These are phyloP conservation scores for Beta macrorhiza DNA, from an alignment of 179 eudicot species.

Conservation along the genomic window DNA sequence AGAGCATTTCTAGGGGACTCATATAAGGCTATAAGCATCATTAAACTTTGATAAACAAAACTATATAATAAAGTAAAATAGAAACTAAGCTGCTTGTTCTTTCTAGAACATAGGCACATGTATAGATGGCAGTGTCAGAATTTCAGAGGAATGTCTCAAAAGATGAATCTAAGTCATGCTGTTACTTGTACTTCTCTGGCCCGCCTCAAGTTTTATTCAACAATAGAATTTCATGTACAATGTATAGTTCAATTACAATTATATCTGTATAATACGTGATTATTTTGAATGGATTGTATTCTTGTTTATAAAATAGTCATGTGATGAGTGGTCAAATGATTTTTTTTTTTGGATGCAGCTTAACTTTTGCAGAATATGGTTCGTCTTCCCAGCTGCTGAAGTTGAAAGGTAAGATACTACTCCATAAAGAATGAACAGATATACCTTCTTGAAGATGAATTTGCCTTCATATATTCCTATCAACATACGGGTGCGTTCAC, in stretches of 20 bases:
- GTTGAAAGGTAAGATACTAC: neutral
- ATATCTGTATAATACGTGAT: neutral
- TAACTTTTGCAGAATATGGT: neutral
- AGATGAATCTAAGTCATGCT: constrained; percentile 11
- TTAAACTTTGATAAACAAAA: neutral
- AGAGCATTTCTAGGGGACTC: constrained; percentile 5
- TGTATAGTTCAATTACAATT: neutral
- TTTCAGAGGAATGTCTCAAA: constrained; percentile 24
- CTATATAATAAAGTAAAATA: neutral
- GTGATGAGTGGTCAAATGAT: neutral
- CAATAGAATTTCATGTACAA: neutral
- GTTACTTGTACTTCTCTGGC: neutral
- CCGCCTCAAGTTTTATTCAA: neutral
- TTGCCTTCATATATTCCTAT: neutral
- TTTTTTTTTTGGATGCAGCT: neutral
- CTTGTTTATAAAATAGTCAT: neutral
- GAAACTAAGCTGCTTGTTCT: constrained; percentile 1
- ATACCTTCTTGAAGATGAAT: neutral
- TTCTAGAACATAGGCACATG: constrained; percentile 16
- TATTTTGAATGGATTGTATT: neutral
- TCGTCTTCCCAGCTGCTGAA: neutral
- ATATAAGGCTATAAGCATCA: neutral
- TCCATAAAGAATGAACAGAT: neutral
- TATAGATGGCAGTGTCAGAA: constrained; percentile 14
- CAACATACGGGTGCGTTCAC: no score